Conservation (phyloP, 1,284 basidiomycete genomes). For the Fomitopsis betulina region DNA sequence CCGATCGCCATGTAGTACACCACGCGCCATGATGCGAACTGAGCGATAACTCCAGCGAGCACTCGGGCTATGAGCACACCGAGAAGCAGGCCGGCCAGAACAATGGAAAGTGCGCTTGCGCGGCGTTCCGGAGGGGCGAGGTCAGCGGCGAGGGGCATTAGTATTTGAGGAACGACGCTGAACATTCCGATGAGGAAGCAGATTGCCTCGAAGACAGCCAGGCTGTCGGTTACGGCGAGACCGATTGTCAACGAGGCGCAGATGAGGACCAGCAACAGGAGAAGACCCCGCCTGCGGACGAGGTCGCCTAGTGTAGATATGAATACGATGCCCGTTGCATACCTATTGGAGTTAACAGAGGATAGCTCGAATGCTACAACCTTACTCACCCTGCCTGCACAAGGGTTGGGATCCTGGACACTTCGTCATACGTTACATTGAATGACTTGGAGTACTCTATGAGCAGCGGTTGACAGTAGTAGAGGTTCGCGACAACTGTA, state of each 20-base stretch:
- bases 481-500: slow-evolving; percentile 58
- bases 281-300: slow-evolving; percentile 42
- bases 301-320: slow-evolving; percentile 52
- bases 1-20: slow-evolving; percentile 45
- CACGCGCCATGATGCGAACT: slow-evolving; percentile 42
- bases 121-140: slow-evolving; percentile 44
- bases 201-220: slow-evolving; percentile 43
- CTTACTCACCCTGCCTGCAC: slow-evolving; percentile 39
- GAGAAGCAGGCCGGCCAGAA: slow-evolving; percentile 43
- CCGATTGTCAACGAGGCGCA: slow-evolving; percentile 40
- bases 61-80: slow-evolving; percentile 48
- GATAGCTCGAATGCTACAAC: too few species aligned
- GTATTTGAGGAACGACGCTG: slow-evolving; percentile 39
- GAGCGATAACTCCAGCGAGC: slow-evolving; percentile 42
- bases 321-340: slow-evolving; percentile 43
- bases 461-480: slow-evolving; percentile 74
- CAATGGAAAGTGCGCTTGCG: slow-evolving; percentile 46
- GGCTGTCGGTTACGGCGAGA: slow-evolving; percentile 37
- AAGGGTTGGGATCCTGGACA: slow-evolving; percentile 53
- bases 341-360: slow-evolving; percentile 21
- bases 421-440: slow-evolving; percentile 47
- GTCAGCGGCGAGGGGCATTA: slow-evolving; percentile 52
- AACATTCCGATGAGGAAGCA: slow-evolving; percentile 42
- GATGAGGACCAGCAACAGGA: slow-evolving; percentile 36
- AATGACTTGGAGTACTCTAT: slow-evolving; percentile 54